Percentiles rank a stretch among this genome's conserved stretches.
Conservation (phyloP, 768 basidiomycete species). For the Lentinula boryana region DNA sequence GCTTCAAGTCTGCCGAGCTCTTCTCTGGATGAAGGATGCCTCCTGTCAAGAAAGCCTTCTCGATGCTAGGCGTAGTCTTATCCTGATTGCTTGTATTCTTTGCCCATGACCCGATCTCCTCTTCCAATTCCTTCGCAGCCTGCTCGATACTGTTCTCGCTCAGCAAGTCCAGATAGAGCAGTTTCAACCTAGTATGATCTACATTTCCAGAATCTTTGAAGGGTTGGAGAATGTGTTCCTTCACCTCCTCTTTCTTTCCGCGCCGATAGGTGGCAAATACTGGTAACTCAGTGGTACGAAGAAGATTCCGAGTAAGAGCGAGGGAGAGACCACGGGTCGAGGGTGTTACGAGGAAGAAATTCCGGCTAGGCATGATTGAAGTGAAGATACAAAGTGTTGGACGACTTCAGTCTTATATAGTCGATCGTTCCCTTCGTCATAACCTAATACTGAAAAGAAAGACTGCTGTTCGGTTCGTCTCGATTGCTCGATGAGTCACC, state of each 20-base stretch:
- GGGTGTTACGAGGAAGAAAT: slow-evolving; percentile 46
- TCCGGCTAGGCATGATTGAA: neutral
- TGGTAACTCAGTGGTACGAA: slow-evolving; percentile 42
- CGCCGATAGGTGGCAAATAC: slow-evolving; percentile 52
- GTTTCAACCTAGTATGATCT: slow-evolving; percentile 36
- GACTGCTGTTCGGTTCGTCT: too few species aligned
- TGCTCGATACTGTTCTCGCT: slow-evolving; percentile 44
- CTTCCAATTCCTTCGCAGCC: slow-evolving; percentile 37
- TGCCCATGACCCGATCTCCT: slow-evolving; percentile 17
- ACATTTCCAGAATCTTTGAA: slow-evolving; percentile 25
- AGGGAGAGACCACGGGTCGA: slow-evolving; percentile 53
- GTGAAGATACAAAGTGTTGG: slow-evolving; percentile 14
- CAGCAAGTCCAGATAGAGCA: slow-evolving; percentile 45
- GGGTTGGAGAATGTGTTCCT: slow-evolving; percentile 32
- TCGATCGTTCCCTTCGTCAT: neutral
- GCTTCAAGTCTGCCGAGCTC: slow-evolving; percentile 41
- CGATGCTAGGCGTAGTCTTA: slow-evolving; percentile 29
- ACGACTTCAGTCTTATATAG: neutral
- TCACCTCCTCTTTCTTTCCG: slow-evolving; percentile 26
- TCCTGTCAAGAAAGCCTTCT: slow-evolving; percentile 50
- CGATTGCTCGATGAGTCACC: too few species aligned
- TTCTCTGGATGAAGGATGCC: slow-evolving; percentile 53
- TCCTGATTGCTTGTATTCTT: slow-evolving; percentile 12
- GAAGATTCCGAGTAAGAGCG: slow-evolving; percentile 47
- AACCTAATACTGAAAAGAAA: too few species aligned